phyloP scores from a whole-genome alignment of 2,329 filamentous ascomycete genomes.

The Neonectria faginata region DNA sequence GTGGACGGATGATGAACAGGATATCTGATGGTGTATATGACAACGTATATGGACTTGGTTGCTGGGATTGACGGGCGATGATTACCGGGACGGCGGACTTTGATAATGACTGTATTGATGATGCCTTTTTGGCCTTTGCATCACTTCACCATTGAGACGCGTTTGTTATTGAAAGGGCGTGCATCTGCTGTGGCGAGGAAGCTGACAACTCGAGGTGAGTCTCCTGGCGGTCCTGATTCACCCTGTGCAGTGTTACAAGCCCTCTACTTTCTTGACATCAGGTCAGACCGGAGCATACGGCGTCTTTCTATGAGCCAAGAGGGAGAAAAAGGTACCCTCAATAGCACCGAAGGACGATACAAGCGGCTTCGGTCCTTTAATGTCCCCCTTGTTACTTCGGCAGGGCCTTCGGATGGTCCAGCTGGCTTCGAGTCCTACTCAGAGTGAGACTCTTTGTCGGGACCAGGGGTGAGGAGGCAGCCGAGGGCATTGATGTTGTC shows the following conservation, averaged over 20 bases:
- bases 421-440: conserved; percentile 1
- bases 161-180: neutral
- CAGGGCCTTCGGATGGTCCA: neutral
- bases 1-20: conserved; percentile 15
- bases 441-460: neutral
- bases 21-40: conserved; percentile 25
- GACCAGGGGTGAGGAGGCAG: conserved; percentile 8
- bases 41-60: conserved; percentile 23
- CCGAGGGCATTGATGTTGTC: conserved; percentile 27
- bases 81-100: conserved; percentile 33
- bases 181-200: neutral
- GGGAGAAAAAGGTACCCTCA: neutral
- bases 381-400: conserved; percentile 17
- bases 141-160: conserved; percentile 14
- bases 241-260: conserved; percentile 11
- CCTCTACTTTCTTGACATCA: neutral
- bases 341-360: neutral
- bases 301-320: neutral
- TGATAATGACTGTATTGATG: conserved; percentile 44
- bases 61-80: conserved; percentile 38
- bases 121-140: conserved; percentile 15
- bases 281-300: conserved; percentile 2
- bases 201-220: neutral
- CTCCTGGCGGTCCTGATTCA: conserved; percentile 14
- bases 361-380: conserved; percentile 28